phyloP scores from a whole-genome alignment of 306 rosid genomes.

The Prunus dulcis region DNA sequence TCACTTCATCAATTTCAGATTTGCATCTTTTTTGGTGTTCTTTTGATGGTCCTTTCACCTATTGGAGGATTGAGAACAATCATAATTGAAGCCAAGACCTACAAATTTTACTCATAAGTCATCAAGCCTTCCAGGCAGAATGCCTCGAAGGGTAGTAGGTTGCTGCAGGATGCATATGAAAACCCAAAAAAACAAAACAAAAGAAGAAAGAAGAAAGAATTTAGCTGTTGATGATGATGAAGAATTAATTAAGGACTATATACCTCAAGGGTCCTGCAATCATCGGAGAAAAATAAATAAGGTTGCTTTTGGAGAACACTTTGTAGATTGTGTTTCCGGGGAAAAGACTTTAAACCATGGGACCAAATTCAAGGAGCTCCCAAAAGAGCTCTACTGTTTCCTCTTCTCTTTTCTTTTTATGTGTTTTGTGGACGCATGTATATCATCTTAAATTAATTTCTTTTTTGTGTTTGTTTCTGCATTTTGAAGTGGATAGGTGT shows the following conservation, averaged over 20 bases:
- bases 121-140: background rate
- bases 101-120: conserved; percentile 54
- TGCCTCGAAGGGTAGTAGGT: background rate
- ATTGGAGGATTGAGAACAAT: conserved; percentile 80
- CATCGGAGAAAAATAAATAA: background rate
- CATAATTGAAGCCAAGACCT: conserved; percentile 50
- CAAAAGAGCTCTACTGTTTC: background rate
- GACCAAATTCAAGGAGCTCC: background rate
- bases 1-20: conserved; percentile 42
- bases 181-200: background rate
- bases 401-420: background rate
- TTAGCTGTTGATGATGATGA: background rate
- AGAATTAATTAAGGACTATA: background rate
- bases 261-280: background rate
- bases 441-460: background rate
- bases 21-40: conserved; percentile 63
- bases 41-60: conserved; percentile 60
- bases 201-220: background rate
- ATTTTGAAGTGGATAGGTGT: background rate
- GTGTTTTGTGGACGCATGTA: background rate
- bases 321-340: background rate
- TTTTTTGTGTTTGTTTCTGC: background rate
- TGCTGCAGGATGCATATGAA: background rate
- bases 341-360: background rate
- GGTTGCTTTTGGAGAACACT: background rate